A percentile compares a stretch with the other conserved stretches of the same genome.
phyloP scores from a whole-genome alignment of 345 rosid species.

The Salix caprea region DNA sequence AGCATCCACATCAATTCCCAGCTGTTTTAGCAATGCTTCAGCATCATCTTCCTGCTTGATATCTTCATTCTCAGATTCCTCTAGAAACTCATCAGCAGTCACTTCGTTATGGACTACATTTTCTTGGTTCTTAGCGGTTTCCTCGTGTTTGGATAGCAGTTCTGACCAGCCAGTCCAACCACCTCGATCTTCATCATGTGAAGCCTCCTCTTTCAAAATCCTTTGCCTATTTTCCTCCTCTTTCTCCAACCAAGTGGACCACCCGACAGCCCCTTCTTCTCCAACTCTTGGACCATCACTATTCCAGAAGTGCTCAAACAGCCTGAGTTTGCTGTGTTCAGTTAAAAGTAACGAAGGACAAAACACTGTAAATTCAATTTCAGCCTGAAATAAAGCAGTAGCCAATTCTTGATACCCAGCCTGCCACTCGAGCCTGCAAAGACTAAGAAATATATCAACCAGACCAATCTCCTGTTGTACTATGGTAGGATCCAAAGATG shows the following conservation, averaged over 20 bases:
- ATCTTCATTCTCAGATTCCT: conserved; percentile 48
- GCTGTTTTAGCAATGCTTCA: conserved; percentile 71
- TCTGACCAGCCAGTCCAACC: conserved; percentile 99
- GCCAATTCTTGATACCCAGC: conserved; percentile 86
- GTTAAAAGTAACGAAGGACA: conserved; percentile 67
- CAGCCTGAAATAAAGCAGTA: conserved; percentile 87
- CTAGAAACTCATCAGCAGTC: conserved; percentile 32
- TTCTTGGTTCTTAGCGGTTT: conserved; percentile 34
- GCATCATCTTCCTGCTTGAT: conserved; percentile 68
- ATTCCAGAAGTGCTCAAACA: conserved; percentile 95
- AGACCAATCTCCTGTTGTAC: conserved; percentile 71
- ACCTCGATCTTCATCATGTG: conserved; percentile 56
- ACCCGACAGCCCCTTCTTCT: conserved; percentile 90
- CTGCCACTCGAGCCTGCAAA: conserved; percentile 96
- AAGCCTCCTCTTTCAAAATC: conserved; percentile 53
- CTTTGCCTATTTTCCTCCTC: conserved; percentile 89
- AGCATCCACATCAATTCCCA: conserved; percentile 71
- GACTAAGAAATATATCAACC: conserved; percentile 80
- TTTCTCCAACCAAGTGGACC: conserved; percentile 88
- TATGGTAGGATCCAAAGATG: conserved; percentile 36
- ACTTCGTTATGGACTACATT: conserved; percentile 25
- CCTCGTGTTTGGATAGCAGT: conserved; percentile 44
- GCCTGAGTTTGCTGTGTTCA: conserved; percentile 73
- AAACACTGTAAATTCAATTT: conserved; percentile 82
- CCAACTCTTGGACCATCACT: conserved; percentile 83